A percentile compares a stretch with the other conserved stretches of the same genome.
Evolutionary conservation across 768 basidiomycete genomes (phyloP).

Genomic region (Lyophyllum decastes): DNA sequence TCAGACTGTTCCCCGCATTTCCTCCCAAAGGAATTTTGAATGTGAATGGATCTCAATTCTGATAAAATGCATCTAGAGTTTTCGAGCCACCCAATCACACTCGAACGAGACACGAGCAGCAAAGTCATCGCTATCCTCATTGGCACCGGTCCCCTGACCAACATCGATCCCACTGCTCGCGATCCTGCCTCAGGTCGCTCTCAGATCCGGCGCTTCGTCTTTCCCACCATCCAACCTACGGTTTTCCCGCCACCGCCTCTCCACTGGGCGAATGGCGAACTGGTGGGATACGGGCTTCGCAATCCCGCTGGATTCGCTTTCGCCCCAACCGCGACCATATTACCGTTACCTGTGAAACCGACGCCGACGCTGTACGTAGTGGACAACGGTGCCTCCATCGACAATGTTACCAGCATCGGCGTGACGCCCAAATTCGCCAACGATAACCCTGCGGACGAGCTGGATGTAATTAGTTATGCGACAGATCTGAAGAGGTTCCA

Average conservation of each 20-base stretch:
- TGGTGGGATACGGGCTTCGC: conserved; percentile 42
- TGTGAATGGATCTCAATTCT: not conserved
- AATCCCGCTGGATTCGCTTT: conserved; percentile 45
- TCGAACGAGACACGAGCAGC: conserved; percentile 21
- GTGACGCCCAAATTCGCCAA: conserved; percentile 40
- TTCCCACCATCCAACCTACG: conserved; percentile 14
- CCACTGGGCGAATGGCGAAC: conserved; percentile 28
- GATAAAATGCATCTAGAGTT: conserved; percentile 26
- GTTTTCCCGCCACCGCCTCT: conserved; percentile 16
- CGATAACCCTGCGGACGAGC: conserved; percentile 45
- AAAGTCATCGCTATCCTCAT: conserved; percentile 31
- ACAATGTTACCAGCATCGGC: conserved; percentile 31
- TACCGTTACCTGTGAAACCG: not conserved
- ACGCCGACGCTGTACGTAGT: conserved; percentile 31
- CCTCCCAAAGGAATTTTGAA: not conserved
- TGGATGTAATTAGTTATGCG: conserved; percentile 29
- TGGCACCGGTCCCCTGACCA: conserved; percentile 35
- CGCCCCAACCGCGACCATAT: conserved; percentile 15
- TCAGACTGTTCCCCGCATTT: not conserved
- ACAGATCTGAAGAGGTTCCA: conserved; percentile 21
- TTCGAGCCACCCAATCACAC: conserved; percentile 41
- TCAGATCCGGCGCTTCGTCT: conserved; percentile 36
- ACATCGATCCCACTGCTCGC: conserved; percentile 43
- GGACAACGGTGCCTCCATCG: conserved; percentile 45
- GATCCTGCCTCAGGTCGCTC: conserved; percentile 43